A percentile compares a stretch with the other conserved stretches of the same genome.
Evolutionary conservation across 1,284 basidiomycete species (phyloP).

Genomic region (Papiliotrema terrestris): DNA sequence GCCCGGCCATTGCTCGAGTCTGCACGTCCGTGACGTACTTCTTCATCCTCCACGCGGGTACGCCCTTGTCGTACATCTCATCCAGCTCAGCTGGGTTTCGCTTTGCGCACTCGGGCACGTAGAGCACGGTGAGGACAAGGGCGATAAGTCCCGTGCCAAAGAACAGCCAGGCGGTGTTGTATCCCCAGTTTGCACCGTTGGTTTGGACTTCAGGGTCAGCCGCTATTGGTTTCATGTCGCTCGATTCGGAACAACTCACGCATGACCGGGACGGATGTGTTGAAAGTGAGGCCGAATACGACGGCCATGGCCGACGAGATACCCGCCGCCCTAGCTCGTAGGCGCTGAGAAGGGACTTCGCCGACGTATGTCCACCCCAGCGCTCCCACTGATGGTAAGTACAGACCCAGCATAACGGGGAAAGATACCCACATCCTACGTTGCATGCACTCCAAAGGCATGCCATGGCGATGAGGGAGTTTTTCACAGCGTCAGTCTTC

Average conservation of each 20-base stretch:
- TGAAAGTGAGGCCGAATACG: constrained; percentile 9
- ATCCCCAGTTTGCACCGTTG: constrained; percentile 20
- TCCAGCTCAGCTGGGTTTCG: constrained; percentile 27
- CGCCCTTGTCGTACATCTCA: constrained; percentile 26
- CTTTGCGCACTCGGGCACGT: not conserved
- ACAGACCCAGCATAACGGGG: not conserved
- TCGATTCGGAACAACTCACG: constrained; percentile 2
- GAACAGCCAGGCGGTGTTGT: constrained; percentile 15
- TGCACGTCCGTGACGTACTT: constrained; percentile 23
- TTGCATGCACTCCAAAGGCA: not conserved
- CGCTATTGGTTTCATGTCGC: not conserved
- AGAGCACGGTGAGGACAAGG: not conserved
- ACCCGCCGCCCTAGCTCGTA: constrained; percentile 7
- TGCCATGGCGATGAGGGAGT: not conserved
- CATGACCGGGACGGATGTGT: constrained; percentile 6
- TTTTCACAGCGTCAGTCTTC: not conserved
- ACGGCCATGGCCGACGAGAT: not conserved
- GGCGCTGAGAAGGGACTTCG: constrained; percentile 6
- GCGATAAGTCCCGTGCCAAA: not conserved
- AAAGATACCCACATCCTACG: not conserved
- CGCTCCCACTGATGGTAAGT: not conserved
- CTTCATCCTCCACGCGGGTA: constrained; percentile 21
- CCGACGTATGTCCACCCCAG: constrained; percentile 8
- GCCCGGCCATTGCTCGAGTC: too few species aligned
- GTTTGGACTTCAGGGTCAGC: constrained; percentile 13